Evolutionary conservation across 2,329 filamentous ascomycete species (phyloP).

Genomic region (Claviceps digitariae): DNA sequence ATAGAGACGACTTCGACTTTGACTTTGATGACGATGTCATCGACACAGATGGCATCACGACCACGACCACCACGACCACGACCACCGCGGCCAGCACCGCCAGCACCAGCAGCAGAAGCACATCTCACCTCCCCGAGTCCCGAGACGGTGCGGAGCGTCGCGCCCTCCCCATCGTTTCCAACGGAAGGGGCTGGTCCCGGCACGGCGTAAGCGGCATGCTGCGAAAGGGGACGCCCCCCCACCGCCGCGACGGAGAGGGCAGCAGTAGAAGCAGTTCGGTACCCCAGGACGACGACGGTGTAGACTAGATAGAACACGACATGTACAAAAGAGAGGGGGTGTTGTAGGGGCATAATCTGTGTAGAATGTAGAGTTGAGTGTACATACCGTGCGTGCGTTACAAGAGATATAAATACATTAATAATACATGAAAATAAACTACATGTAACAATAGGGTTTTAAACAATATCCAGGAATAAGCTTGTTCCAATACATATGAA

Average conservation of each 20-base stretch:
- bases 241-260: slow-evolving; percentile 7
- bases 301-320: slow-evolving; percentile 11
- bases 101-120: slow-evolving; percentile 7
- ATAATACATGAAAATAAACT: too few species aligned
- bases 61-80: not conserved
- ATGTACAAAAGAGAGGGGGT: not conserved
- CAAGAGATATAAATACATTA: too few species aligned
- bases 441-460: too few species aligned
- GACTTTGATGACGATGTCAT: slow-evolving; percentile 10
- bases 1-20: slow-evolving; percentile 24
- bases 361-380: too few species aligned
- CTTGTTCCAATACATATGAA: too few species aligned
- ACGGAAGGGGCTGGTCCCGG: slow-evolving; percentile 23
- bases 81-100: slow-evolving; percentile 1
- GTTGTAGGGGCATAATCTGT: not conserved
- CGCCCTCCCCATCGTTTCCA: slow-evolving; percentile 29
- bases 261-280: slow-evolving; percentile 8
- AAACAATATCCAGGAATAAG: too few species aligned
- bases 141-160: slow-evolving; percentile 26
- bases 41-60: not conserved
- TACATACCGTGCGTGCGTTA: too few species aligned
- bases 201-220: slow-evolving; percentile 30
- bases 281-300: slow-evolving; percentile 20
- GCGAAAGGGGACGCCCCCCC: slow-evolving; percentile 15
- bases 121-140: slow-evolving; percentile 13